Conservation (phyloP, 1,284 basidiomycete genomes). For the Leccinum solheimii region DNA sequence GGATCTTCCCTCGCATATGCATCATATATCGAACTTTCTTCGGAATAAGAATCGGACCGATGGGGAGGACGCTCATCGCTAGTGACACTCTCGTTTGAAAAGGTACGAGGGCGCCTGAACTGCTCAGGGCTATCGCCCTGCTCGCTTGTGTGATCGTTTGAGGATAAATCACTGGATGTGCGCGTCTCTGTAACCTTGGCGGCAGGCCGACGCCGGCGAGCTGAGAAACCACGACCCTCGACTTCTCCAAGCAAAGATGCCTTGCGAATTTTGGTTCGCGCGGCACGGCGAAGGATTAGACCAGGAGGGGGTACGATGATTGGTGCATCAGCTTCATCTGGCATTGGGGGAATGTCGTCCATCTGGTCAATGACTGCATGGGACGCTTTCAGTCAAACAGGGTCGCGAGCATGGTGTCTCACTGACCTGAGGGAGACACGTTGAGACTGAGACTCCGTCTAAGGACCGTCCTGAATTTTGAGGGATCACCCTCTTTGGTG, state of each 20-base stretch:
- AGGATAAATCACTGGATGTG: conserved; percentile 63
- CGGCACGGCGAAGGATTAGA: conserved; percentile 87
- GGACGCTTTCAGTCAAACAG: conserved; percentile 23
- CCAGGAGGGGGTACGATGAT: conserved; percentile 88
- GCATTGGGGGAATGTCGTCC: conserved; percentile 64
- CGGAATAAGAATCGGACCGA: conserved; percentile 71
- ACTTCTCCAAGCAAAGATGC: conserved; percentile 66
- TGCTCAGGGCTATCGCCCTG: conserved; percentile 51
- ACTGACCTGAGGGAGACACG: conserved; percentile 80
- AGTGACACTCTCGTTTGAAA: conserved; percentile 47
- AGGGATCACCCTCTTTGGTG: conserved; percentile 79
- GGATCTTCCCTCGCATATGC: conserved; percentile 66
- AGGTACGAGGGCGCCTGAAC: conserved; percentile 40
- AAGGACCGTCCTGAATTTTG: conserved; percentile 78
- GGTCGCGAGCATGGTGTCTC: conserved; percentile 9
- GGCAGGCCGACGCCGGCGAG: conserved; percentile 38
- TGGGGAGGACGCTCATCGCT: conserved; percentile 27
- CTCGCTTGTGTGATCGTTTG: conserved; percentile 59
- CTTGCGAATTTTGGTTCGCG: conserved; percentile 95
- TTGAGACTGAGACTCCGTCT: conserved; percentile 89
- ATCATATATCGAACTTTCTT: conserved; percentile 80
- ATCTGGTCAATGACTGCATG: conserved; percentile 61
- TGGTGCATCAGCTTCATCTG: conserved; percentile 83
- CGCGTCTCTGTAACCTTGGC: conserved; percentile 41
- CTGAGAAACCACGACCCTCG: conserved; percentile 75